Evolutionary conservation across 805 yeast species (phyloP).

Genomic region (Groenewaldozyma tartarivorans): DNA sequence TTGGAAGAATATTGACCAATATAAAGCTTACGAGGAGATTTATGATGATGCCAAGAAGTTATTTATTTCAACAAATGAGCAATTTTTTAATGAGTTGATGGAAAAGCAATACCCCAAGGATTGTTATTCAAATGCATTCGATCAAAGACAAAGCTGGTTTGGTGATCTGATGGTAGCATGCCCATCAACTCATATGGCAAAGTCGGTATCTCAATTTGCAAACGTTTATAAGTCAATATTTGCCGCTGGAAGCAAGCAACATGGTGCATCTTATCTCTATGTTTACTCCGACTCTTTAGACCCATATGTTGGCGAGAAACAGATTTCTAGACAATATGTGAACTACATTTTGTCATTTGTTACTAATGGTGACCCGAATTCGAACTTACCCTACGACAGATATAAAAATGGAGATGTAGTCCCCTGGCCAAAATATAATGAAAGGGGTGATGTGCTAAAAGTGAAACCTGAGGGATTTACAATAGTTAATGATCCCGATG

Average conservation of each 20-base stretch:
- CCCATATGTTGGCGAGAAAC: slow-evolving; percentile 2
- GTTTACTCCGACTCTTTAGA: slow-evolving; percentile 3
- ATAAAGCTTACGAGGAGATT: slow-evolving; percentile 3
- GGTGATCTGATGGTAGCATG: slow-evolving; percentile 11
- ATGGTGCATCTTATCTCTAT: slow-evolving; percentile 8
- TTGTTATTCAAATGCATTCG: slow-evolving; percentile 5
- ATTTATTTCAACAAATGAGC: neutral
- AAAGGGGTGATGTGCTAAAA: too few species aligned
- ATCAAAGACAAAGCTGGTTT: slow-evolving; percentile 9
- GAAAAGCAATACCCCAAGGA: slow-evolving; percentile 1
- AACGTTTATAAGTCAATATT: slow-evolving; percentile 11
- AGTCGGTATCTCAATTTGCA: slow-evolving; percentile 8
- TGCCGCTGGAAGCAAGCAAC: slow-evolving; percentile 6
- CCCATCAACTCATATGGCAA: slow-evolving; percentile 10
- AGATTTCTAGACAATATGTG: slow-evolving; percentile 1
- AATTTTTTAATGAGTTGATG: neutral
- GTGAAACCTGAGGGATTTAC: too few species aligned
- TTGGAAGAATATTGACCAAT: neutral
- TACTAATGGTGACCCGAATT: slow-evolving; percentile 7
- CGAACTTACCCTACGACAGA: too few species aligned
- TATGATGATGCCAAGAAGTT: slow-evolving; percentile 3
- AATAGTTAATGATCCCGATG: too few species aligned
- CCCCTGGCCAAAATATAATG: too few species aligned
- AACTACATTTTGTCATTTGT: slow-evolving; percentile 6
- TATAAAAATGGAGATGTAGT: too few species aligned